Evolutionary conservation across 2,329 filamentous ascomycete species (phyloP).

Genomic region (Talaromyces atroroseus): DNA sequence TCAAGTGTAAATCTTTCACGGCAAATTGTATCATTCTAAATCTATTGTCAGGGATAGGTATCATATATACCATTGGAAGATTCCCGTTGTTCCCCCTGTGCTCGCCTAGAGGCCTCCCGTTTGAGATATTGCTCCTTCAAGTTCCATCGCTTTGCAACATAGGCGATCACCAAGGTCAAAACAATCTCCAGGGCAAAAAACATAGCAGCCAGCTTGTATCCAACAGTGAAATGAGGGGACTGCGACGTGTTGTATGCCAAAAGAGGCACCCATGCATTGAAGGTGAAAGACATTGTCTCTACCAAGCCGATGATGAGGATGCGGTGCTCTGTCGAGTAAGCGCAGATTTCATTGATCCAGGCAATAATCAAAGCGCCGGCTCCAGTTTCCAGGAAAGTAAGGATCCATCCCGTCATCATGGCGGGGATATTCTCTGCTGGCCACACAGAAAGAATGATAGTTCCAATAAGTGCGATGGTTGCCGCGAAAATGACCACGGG

Average conservation of each 20-base stretch:
- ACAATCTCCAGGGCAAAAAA: slow-evolving; percentile 30
- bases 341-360: slow-evolving; percentile 47
- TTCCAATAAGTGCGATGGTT: slow-evolving; percentile 14
- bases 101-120: neutral
- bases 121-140: neutral
- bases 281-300: slow-evolving; percentile 42
- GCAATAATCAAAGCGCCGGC: slow-evolving; percentile 14
- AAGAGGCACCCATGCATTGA: slow-evolving; percentile 42
- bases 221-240: slow-evolving; percentile 37
- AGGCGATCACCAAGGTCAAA: slow-evolving; percentile 5
- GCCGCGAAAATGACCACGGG: slow-evolving; percentile 52
- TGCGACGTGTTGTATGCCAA: slow-evolving; percentile 33
- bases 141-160: slow-evolving; percentile 7
- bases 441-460: slow-evolving; percentile 14
- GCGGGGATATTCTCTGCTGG: slow-evolving; percentile 11
- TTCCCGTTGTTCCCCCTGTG: neutral
- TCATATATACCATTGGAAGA: no score
- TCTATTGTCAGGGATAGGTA: no score
- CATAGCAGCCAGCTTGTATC: slow-evolving; percentile 30
- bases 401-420: slow-evolving; percentile 16
- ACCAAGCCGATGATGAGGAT: slow-evolving; percentile 48
- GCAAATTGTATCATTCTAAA: no score
- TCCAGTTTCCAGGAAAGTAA: slow-evolving; percentile 15
- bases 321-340: slow-evolving; percentile 44
- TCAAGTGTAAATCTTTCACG: no score